Conservation (phyloP, 139 green algal genomes). For the Auxenochlorella pyrenoidosa region DNA sequence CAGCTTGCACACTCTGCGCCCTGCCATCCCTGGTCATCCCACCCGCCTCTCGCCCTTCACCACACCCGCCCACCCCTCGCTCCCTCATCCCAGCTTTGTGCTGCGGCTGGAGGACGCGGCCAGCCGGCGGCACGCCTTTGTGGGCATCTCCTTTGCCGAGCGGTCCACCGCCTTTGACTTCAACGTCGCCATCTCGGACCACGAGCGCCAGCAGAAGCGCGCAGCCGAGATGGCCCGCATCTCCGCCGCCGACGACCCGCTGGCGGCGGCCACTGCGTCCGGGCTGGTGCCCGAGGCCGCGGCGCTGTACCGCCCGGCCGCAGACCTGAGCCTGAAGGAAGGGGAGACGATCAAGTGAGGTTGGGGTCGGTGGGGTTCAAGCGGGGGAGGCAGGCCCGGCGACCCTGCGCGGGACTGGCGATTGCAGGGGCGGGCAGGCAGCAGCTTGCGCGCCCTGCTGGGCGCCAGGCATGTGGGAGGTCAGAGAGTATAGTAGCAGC, state of each 20-base stretch:
- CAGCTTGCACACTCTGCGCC: too few species aligned
- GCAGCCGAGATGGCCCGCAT: conserved; percentile 36
- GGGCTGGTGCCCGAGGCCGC: conserved; percentile 43
- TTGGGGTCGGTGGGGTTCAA: too few species aligned
- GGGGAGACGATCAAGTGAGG: conserved; percentile 78
- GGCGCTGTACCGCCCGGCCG: conserved; percentile 53
- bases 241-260: conserved; percentile 2
- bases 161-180: conserved; percentile 85
- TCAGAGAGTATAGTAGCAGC: too few species aligned
- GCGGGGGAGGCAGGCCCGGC: not conserved
- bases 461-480: too few species aligned
- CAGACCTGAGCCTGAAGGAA: conserved; percentile 78
- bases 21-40: not conserved
- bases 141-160: conserved; percentile 83
- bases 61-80: not conserved
- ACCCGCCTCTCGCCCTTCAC: too few species aligned
- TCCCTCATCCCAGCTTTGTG: conserved; percentile 65
- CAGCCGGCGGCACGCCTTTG: conserved; percentile 77
- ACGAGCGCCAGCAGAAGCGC: conserved; percentile 62
- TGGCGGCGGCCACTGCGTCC: not conserved
- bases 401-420: not conserved
- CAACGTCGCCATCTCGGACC: conserved; percentile 77
- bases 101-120: conserved; percentile 76
- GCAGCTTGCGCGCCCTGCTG: too few species aligned
- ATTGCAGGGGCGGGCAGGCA: too few species aligned